phyloP scores from a whole-genome alignment of 1,284 basidiomycete genomes.

The Wolfiporia cocos region DNA sequence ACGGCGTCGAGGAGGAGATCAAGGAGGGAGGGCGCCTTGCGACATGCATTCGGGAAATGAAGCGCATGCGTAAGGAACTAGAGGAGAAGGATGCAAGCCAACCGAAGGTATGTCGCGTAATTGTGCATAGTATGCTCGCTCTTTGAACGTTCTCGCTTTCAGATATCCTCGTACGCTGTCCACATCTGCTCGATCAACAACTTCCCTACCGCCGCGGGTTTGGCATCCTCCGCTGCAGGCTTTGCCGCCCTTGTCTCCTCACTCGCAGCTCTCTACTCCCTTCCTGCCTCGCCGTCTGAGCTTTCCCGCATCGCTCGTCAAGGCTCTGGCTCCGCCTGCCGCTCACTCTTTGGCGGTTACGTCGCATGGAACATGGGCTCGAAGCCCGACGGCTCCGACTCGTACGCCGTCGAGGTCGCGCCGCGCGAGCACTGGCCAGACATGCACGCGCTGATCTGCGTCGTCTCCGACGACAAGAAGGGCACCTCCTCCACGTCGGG shows the following conservation, averaged over 20 bases:
- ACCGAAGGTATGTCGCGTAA: conserved; percentile 54
- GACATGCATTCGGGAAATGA: conserved; percentile 89
- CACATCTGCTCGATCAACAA: conserved; percentile 97
- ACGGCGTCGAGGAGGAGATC: conserved; percentile 88
- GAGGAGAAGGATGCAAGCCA: conserved; percentile 63
- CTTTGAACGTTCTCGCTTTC: conserved; percentile 2
- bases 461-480: conserved; percentile 96
- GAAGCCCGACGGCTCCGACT: conserved; percentile 73
- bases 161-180: conserved; percentile 72
- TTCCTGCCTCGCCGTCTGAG: conserved; percentile 59
- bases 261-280: conserved; percentile 80
- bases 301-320: conserved; percentile 95
- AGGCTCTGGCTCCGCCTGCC: conserved; percentile 96
- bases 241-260: conserved; percentile 94
- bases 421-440: conserved; percentile 89
- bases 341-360: conserved; percentile 95
- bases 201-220: conserved; percentile 97
- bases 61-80: conserved; percentile 65
- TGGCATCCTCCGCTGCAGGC: conserved; percentile 95
- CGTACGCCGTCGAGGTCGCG: conserved; percentile 85
- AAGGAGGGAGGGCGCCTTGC: conserved; percentile 74
- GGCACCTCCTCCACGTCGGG: conserved; percentile 92
- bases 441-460: conserved; percentile 95
- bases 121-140: too few species aligned
- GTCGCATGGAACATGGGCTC: conserved; percentile 92